phyloP scores from a whole-genome alignment of 768 basidiomycete species.

The Termitomyces sp. region DNA sequence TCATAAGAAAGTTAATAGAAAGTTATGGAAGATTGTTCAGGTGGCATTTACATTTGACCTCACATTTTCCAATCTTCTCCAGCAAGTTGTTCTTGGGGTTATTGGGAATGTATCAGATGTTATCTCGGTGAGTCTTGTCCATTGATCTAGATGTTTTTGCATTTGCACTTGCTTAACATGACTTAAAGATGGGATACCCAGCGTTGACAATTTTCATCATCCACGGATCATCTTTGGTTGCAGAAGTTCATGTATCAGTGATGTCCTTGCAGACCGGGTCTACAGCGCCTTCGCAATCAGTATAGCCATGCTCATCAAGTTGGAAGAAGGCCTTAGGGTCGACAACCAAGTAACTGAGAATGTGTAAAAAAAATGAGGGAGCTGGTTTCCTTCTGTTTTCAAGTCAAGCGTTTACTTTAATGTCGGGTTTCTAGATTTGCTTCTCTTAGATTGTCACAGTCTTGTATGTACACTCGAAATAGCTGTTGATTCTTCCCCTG shows the following conservation, averaged over 20 bases:
- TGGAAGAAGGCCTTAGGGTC: too few relatives aligned
- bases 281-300: not conserved
- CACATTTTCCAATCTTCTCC: not conserved
- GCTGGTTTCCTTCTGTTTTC: too few relatives aligned
- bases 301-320: too few relatives aligned
- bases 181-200: not conserved
- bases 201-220: not conserved
- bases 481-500: too few relatives aligned
- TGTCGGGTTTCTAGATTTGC: too few relatives aligned
- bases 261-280: not conserved
- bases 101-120: too few relatives aligned
- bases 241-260: not conserved
- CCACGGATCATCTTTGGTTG: not conserved
- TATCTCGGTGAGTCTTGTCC: not conserved
- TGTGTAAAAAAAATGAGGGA: too few relatives aligned
- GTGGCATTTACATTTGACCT: not conserved
- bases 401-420: too few relatives aligned
- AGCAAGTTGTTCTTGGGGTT: not conserved
- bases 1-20: not conserved
- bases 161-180: not conserved
- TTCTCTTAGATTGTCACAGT: too few relatives aligned
- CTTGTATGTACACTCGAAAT: too few relatives aligned
- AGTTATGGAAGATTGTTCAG: not conserved
- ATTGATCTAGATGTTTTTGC: not conserved
- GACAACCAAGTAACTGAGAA: too few relatives aligned